A percentile compares a stretch with the other conserved stretches of the same genome.
Evolutionary conservation across 2,329 filamentous ascomycete species (phyloP).

Genomic region (Taxawa tesnikishii): DNA sequence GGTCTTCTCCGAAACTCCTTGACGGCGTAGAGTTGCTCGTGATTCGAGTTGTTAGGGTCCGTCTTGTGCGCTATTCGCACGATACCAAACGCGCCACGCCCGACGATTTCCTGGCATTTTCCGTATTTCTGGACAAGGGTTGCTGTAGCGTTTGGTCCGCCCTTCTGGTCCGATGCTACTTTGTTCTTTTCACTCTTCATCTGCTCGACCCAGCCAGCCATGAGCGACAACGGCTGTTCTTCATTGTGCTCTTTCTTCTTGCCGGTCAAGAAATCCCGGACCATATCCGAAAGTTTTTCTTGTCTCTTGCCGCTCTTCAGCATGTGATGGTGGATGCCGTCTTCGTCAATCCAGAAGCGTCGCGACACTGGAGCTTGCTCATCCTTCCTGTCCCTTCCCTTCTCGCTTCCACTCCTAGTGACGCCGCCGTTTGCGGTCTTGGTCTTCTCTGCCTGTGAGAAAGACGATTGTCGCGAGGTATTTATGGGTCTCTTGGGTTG

Average conservation of each 20-base stretch:
- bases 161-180: slow-evolving; percentile 62
- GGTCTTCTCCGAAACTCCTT: slow-evolving; percentile 95
- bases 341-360: slow-evolving; percentile 46
- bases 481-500: slow-evolving; percentile 10
- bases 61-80: slow-evolving; percentile 96
- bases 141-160: slow-evolving; percentile 58
- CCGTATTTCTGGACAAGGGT: slow-evolving; percentile 94
- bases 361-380: slow-evolving; percentile 9
- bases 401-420: slow-evolving; percentile 13
- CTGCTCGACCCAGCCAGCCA: slow-evolving; percentile 93
- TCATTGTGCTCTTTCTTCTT: slow-evolving; percentile 63
- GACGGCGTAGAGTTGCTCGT: slow-evolving; percentile 88
- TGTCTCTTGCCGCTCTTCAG: slow-evolving; percentile 84
- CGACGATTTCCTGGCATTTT: slow-evolving; percentile 95
- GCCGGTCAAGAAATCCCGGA: slow-evolving; percentile 68
- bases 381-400: slow-evolving; percentile 13
- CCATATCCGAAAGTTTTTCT: slow-evolving; percentile 88
- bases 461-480: slow-evolving; percentile 18
- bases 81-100: slow-evolving; percentile 91
- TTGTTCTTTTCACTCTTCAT: slow-evolving; percentile 77
- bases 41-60: slow-evolving; percentile 60
- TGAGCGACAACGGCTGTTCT: slow-evolving; percentile 77
- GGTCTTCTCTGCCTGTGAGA: not conserved
- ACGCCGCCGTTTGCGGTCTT: slow-evolving; percentile 16
- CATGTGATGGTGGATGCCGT: slow-evolving; percentile 73